Evolutionary conservation across 108 stramenopile genomes (phyloP).

Genomic region (Seminavis robusta): DNA sequence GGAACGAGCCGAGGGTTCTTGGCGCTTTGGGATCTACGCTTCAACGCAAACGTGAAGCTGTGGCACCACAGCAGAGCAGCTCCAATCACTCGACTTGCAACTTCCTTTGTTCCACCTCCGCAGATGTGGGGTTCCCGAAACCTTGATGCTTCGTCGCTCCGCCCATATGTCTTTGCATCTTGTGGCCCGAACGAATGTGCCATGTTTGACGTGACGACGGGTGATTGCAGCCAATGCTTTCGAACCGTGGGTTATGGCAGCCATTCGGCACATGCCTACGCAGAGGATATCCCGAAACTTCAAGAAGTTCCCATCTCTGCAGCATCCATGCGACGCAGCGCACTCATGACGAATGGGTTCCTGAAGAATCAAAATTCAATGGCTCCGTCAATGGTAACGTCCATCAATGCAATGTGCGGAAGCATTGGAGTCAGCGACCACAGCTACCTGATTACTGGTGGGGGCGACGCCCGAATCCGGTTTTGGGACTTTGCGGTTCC

Average conservation of each 20-base stretch:
- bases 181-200: constrained; percentile 86
- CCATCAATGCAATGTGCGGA: constrained; percentile 76
- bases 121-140: constrained; percentile 32
- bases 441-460: constrained; percentile 88
- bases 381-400: not conserved
- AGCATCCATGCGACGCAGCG: constrained; percentile 15
- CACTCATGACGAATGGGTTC: constrained; percentile 1
- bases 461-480: constrained; percentile 76
- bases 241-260: constrained; percentile 48
- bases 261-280: constrained; percentile 6
- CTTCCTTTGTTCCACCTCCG: constrained; percentile 70
- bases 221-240: constrained; percentile 84
- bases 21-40: constrained; percentile 78
- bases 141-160: constrained; percentile 22
- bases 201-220: constrained; percentile 84
- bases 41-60: constrained; percentile 75
- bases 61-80: constrained; percentile 85
- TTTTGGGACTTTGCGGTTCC: constrained; percentile 88
- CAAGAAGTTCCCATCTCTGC: constrained; percentile 17
- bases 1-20: constrained; percentile 71
- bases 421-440: constrained; percentile 61
- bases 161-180: constrained; percentile 86
- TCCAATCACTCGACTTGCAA: constrained; percentile 80
- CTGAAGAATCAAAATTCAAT: not conserved
- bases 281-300: constrained; percentile 30